A percentile compares a stretch with the other conserved stretches of the same genome.
phyloP scores from a whole-genome alignment of 176 grass and related monocot genomes.

The Leersia perrieri region DNA sequence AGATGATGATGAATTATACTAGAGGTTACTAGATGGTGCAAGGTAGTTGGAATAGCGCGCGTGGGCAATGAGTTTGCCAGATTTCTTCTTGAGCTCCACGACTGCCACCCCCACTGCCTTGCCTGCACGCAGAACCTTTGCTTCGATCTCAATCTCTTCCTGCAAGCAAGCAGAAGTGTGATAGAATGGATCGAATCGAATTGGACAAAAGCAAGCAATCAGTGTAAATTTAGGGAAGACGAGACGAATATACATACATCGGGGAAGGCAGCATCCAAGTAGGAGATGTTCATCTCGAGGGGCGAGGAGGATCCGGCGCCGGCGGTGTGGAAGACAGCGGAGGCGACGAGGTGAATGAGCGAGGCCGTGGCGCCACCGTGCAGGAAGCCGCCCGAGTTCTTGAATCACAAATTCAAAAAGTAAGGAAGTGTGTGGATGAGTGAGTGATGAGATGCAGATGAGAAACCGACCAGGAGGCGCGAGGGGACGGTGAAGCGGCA shows the following conservation, averaged over 20 bases:
- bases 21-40: constrained; percentile 67
- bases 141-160: constrained; percentile 95
- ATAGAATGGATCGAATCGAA: no score
- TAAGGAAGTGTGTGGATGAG: no score
- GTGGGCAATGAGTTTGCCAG: constrained; percentile 78
- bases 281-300: constrained; percentile 86
- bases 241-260: constrained; percentile 64
- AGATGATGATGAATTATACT: background rate
- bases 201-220: no score
- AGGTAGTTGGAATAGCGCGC: constrained; percentile 94
- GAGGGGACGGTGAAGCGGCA: constrained; percentile 73
- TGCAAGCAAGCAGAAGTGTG: no score
- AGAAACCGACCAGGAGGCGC: constrained; percentile 75
- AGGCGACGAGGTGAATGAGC: constrained; percentile 71
- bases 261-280: constrained; percentile 78
- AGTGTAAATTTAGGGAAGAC: no score
- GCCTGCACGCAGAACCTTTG: constrained; percentile 74
- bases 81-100: constrained; percentile 83
- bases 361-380: constrained; percentile 89
- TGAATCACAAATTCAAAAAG: no score
- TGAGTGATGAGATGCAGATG: background rate
- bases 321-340: constrained; percentile 69
- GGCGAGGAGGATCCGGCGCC: constrained; percentile 43
- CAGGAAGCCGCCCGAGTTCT: constrained; percentile 86
- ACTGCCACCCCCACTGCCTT: constrained; percentile 73